phyloP scores from a whole-genome alignment of 805 yeast species.

The Candida silvatica region DNA sequence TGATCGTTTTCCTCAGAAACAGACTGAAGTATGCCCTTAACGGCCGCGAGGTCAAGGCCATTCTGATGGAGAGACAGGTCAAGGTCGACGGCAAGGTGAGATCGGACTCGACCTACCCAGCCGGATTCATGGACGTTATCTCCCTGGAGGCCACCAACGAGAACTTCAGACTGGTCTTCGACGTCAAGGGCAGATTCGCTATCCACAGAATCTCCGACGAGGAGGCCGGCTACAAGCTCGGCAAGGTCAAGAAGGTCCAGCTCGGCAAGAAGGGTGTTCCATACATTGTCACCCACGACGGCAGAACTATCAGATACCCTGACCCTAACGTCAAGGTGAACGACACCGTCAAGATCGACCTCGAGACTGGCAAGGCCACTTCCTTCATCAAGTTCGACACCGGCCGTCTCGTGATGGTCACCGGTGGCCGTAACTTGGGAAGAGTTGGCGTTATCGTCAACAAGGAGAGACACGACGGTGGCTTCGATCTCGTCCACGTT shows the following conservation, averaged over 20 bases:
- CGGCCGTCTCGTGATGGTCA: constrained; percentile 86
- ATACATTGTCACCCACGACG: constrained; percentile 98
- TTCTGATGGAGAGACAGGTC: constrained; percentile 96
- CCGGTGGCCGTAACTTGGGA: constrained; percentile 99
- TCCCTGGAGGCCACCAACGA: constrained; percentile 96
- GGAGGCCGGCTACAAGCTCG: constrained; percentile 97
- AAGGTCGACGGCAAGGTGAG: constrained; percentile 99
- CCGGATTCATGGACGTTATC: constrained; percentile 99
- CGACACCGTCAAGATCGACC: constrained; percentile 96
- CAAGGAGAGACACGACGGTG: constrained; percentile 98
- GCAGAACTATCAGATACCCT: constrained; percentile 99
- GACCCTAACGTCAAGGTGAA: constrained; percentile 94
- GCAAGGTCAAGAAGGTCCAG: constrained; percentile 96
- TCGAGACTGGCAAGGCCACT: constrained; percentile 90
- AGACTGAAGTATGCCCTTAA: constrained; percentile 97
- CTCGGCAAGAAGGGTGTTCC: constrained; percentile 98
- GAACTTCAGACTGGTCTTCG: constrained; percentile 98
- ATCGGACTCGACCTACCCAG: constrained; percentile 98
- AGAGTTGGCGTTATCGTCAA: constrained; percentile 93
- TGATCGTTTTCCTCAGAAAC: constrained; percentile 95
- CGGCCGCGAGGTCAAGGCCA: constrained; percentile 98
- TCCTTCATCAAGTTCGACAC: constrained; percentile 88
- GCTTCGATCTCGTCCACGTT: constrained; percentile 95
- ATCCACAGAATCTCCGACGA: constrained; percentile 99
- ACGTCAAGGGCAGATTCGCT: constrained; percentile 98